Evolutionary conservation across 768 basidiomycete species (phyloP).

Genomic region (Coprinopsis strossmayeri): DNA sequence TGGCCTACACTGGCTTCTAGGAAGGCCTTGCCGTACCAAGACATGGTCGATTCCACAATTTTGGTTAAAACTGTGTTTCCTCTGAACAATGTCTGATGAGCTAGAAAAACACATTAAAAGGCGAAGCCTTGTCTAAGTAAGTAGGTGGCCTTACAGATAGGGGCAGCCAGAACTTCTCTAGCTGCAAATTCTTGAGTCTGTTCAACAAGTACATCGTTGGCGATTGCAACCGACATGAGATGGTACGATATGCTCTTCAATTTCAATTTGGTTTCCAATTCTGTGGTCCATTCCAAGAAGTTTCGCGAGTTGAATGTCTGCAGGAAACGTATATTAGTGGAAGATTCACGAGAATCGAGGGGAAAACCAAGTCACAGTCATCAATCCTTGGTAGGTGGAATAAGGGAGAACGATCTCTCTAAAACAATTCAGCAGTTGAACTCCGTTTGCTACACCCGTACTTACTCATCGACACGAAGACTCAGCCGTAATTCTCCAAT

Average conservation of each 20-base stretch:
- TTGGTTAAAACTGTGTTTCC: slow-evolving; percentile 66
- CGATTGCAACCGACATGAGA: slow-evolving; percentile 63
- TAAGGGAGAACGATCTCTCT: slow-evolving; percentile 80
- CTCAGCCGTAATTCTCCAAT: slow-evolving; percentile 73
- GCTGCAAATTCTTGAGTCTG: slow-evolving; percentile 66
- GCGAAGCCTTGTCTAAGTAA: slow-evolving; percentile 6
- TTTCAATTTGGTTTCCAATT: slow-evolving; percentile 61
- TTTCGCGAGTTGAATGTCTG: slow-evolving; percentile 55
- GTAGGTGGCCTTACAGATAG: slow-evolving; percentile 38
- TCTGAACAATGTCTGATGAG: slow-evolving; percentile 69
- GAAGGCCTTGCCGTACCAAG: slow-evolving; percentile 74
- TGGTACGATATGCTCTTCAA: slow-evolving; percentile 56
- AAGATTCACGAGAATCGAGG: too few species aligned
- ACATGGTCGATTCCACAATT: slow-evolving; percentile 75
- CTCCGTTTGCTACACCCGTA: slow-evolving; percentile 7
- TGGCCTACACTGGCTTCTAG: slow-evolving; percentile 75
- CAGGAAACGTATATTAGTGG: too few species aligned
- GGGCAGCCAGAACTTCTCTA: slow-evolving; percentile 64
- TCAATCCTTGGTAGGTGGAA: slow-evolving; percentile 51
- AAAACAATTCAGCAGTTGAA: slow-evolving; percentile 9
- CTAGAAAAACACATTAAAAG: slow-evolving; percentile 28
- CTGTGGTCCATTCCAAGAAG: slow-evolving; percentile 68
- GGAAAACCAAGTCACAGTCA: slow-evolving; percentile 38
- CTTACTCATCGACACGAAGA: slow-evolving; percentile 70
- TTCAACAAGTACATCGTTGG: slow-evolving; percentile 56